These are phyloP conservation scores for Amylostereum chailletii DNA, from an alignment of 1,284 basidiomycete genomes.

Conservation along the genomic window DNA sequence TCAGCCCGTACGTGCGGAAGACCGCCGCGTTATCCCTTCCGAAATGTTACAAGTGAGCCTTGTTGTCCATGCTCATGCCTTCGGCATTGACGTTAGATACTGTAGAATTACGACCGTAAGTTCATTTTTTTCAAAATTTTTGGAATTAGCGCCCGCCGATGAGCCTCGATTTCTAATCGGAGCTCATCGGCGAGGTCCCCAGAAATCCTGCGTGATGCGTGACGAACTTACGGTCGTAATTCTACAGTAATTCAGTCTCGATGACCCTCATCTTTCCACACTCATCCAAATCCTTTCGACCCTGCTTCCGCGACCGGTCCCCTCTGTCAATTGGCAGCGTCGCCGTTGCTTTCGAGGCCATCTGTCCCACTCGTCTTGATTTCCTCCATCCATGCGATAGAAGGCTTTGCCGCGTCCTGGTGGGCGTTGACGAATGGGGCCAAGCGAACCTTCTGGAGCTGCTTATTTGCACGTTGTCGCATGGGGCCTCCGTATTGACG, in stretches of 20 bases:
- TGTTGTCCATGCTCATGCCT: conserved; percentile 3
- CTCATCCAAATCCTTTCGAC: conserved; percentile 70
- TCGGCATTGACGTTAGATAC: no score
- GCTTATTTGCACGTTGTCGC: conserved; percentile 62
- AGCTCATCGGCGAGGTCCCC: no score
- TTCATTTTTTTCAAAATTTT: no score
- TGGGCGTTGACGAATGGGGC: conserved; percentile 96
- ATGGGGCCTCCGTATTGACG: no score
- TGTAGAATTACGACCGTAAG: no score
- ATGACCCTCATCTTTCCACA: conserved; percentile 60
- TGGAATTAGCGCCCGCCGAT: no score
- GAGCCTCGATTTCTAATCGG: no score
- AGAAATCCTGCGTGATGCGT: no score
- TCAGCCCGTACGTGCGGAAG: conserved; percentile 92
- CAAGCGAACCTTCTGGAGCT: conserved; percentile 79
- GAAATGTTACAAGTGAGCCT: conserved; percentile 73
- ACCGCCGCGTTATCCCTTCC: conserved; percentile 85
- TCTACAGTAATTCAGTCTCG: conserved; percentile 50
- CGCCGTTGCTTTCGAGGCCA: conserved; percentile 74
- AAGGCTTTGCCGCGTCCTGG: conserved; percentile 73
- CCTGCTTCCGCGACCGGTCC: conserved; percentile 75
- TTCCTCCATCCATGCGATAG: conserved; percentile 87
- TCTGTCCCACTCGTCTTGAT: conserved; percentile 80
- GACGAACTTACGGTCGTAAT: no score
- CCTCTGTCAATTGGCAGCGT: conserved; percentile 86